These are phyloP conservation scores for Verticillium dahliae DNA, from an alignment of 2,329 filamentous ascomycete genomes.

Conservation along the genomic window DNA sequence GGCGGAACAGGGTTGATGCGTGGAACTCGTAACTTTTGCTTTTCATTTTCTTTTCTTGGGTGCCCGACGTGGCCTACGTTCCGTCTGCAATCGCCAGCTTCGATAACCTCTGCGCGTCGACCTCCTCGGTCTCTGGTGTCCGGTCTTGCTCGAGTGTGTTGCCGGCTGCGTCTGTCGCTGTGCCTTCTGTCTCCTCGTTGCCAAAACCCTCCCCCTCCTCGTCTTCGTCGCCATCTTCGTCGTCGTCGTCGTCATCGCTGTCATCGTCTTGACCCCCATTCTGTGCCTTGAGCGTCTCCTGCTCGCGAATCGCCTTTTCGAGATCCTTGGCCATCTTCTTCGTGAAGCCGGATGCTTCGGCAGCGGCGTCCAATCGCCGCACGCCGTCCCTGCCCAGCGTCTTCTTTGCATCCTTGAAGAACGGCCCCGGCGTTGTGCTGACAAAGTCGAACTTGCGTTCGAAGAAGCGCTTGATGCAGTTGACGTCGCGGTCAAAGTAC, in stretches of 20 bases:
- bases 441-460: constrained; percentile 82
- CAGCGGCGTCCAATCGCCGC: constrained; percentile 74
- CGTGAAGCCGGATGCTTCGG: constrained; percentile 90
- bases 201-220: constrained; percentile 12
- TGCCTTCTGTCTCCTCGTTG: constrained; percentile 13
- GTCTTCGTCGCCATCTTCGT: constrained; percentile 17
- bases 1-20: neutral
- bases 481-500: constrained; percentile 95
- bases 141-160: constrained; percentile 1
- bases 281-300: constrained; percentile 43
- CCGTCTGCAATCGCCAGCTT: constrained; percentile 7
- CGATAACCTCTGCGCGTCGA: constrained; percentile 11
- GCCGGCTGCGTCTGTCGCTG: neutral
- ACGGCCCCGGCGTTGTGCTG: constrained; percentile 74
- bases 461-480: constrained; percentile 94
- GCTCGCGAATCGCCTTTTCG: constrained; percentile 81
- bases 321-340: constrained; percentile 96
- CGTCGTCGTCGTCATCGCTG: constrained; percentile 18
- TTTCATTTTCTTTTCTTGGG: neutral
- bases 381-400: constrained; percentile 57
- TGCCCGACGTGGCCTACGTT: neutral
- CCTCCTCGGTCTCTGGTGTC: constrained; percentile 16
- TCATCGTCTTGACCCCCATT: constrained; percentile 27
- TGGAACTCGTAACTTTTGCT: neutral
- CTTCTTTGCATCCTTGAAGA: constrained; percentile 79